A percentile compares a stretch with the other conserved stretches of the same genome.
Conservation (phyloP, 495 filamentous ascomycete genomes). For the Sporormia fimetaria region DNA sequence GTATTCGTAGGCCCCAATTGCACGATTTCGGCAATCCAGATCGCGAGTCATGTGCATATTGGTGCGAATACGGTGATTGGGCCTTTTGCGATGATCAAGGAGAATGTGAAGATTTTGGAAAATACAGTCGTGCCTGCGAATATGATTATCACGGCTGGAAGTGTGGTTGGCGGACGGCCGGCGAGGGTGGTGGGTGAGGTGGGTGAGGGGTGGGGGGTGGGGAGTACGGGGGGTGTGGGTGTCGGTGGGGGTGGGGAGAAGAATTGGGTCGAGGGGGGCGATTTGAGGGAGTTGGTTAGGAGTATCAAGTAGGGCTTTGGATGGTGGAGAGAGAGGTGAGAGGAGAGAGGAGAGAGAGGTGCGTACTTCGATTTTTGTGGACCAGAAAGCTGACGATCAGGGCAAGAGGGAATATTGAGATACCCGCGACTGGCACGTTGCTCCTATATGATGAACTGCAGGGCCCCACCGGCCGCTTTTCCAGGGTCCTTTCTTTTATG, state of each 20-base stretch:
- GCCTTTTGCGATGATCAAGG: slow-evolving; percentile 81
- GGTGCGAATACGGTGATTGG: slow-evolving; percentile 62
- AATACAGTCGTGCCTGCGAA: slow-evolving; percentile 68
- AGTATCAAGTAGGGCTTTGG: slow-evolving; percentile 32
- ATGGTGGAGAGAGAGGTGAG: no score
- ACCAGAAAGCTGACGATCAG: no score
- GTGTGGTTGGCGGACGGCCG: slow-evolving; percentile 70
- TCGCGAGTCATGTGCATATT: slow-evolving; percentile 59
- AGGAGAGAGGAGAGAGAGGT: no score
- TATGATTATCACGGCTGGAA: slow-evolving; percentile 86
- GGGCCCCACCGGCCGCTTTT: no score
- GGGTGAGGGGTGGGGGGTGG: slow-evolving; percentile 61
- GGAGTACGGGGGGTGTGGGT: slow-evolving; percentile 36
- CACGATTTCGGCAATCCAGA: slow-evolving; percentile 23
- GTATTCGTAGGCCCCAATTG: slow-evolving; percentile 52
- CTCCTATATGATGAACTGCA: no score
- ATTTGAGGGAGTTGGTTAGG: slow-evolving; percentile 34
- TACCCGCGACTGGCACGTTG: no score
- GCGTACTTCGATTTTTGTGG: no score
- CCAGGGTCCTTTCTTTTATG: no score
- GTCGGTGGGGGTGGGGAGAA: slow-evolving; percentile 23
- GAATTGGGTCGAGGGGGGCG: slow-evolving; percentile 33
- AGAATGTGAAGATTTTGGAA: slow-evolving; percentile 74
- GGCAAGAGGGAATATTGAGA: no score
- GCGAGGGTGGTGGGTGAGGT: slow-evolving; percentile 76